These are phyloP conservation scores for Aspergillus steynii DNA, from an alignment of 495 filamentous ascomycete genomes.

Conservation along the genomic window DNA sequence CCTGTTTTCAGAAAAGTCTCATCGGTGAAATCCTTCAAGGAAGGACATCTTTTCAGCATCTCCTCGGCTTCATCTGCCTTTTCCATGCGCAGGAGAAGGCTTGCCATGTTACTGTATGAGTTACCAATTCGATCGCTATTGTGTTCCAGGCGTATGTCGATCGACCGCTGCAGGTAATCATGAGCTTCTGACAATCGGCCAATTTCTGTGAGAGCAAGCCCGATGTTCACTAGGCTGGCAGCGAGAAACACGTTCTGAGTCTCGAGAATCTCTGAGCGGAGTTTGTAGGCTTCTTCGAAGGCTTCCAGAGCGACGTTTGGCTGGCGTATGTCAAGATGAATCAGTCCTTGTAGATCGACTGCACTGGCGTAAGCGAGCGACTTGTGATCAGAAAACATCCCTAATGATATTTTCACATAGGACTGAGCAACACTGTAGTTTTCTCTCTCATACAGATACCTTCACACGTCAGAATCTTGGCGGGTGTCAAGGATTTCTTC, in stretches of 20 bases:
- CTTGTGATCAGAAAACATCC: conserved; percentile 20
- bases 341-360: conserved; percentile 28
- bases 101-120: conserved; percentile 31
- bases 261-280: conserved; percentile 17
- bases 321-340: conserved; percentile 25
- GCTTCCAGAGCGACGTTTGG: conserved; percentile 19
- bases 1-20: conserved; percentile 18
- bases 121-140: conserved; percentile 28
- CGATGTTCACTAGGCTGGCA: conserved; percentile 26
- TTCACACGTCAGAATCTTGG: not conserved
- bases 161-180: conserved; percentile 20
- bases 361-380: conserved; percentile 30
- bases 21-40: conserved; percentile 27
- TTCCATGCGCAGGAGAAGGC: conserved; percentile 24
- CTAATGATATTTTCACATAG: conserved; percentile 20
- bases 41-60: conserved; percentile 26
- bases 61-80: conserved; percentile 28
- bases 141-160: conserved; percentile 24
- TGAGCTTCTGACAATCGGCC: conserved; percentile 24
- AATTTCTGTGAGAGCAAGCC: conserved; percentile 26
- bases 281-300: conserved; percentile 22
- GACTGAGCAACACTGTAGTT: conserved; percentile 20
- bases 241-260: conserved; percentile 22
- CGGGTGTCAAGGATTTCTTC: not conserved
- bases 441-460: conserved; percentile 35